Evolutionary conservation across 2,329 filamentous ascomycete genomes (phyloP), one percentile per base, ranked within the genome.

Genomic region (Lachnellula hyalina): DNA sequence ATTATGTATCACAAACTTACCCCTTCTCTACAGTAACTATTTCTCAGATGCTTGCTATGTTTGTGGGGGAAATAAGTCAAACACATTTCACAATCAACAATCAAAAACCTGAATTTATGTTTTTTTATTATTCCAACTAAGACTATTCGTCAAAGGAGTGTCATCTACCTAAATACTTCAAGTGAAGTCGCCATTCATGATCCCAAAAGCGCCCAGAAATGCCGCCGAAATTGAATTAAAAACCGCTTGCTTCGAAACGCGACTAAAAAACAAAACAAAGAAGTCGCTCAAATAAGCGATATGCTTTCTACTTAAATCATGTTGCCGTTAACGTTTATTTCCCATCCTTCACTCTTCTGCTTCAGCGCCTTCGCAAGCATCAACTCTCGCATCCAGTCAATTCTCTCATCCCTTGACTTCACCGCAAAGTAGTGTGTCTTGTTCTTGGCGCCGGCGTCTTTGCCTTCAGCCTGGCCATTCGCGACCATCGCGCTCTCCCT

Each of bases 341-440:
- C 87, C 64, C 87, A 93, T 17, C 90, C 90, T 64, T 90, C 85
- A 47, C 83, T 85, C 79, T 92, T 94, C 73, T 90, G 87, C 76
- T 86, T 89, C 69, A 90, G 76, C 17, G 90, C 90, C 76, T 94
- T 94, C 52, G 90, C 90, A 46, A 95, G 82, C 90, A 95, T 95
- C 58, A 95, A 75, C 78, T 95, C 90, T 52, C 90, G 80, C 90
- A 95, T 95, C 94, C 94, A 99, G 70, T 96, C 93, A 66, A 97
- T 96, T 58, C 93, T 82, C 69, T 96, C 89, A 68, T 96, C 90
- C 14, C 91, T 82, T 65, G 79, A 84, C 73, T 87, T 87, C 63
- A 96, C 93, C 0, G 93, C 90, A 70, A 97, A 97, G 70, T 97
- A 90, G 68, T 97, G 93, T 45, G 89, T 88, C 79, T 96, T 96